These are phyloP conservation scores for Neobulgaria alba DNA, from an alignment of 2,329 filamentous ascomycete species.

Conservation along the genomic window DNA sequence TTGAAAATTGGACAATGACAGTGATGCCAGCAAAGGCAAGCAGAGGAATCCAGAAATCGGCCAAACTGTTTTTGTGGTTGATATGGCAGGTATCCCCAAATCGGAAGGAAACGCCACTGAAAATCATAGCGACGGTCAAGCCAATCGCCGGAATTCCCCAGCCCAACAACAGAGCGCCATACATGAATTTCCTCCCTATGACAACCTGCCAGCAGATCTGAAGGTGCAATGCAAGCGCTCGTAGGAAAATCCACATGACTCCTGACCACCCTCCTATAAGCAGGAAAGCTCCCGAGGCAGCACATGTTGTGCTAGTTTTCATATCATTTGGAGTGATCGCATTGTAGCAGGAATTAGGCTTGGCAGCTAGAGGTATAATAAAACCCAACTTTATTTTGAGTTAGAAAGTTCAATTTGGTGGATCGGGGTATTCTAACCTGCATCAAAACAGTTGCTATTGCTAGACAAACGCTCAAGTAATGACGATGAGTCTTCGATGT, in stretches of 20 bases:
- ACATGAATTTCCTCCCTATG: constrained; percentile 84
- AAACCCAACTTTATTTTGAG: constrained; percentile 61
- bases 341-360: constrained; percentile 78
- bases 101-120: constrained; percentile 89
- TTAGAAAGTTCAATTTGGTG: background rate
- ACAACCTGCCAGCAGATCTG: constrained; percentile 97
- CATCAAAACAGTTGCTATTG: constrained; percentile 67
- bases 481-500: constrained; percentile 86
- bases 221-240: constrained; percentile 84
- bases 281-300: constrained; percentile 78
- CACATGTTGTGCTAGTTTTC: constrained; percentile 72
- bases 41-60: constrained; percentile 84
- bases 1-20: constrained; percentile 72
- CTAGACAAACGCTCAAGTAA: constrained; percentile 84
- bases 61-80: constrained; percentile 76
- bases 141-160: constrained; percentile 78
- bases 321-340: constrained; percentile 90
- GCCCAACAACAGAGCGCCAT: constrained; percentile 67
- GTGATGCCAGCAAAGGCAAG: constrained; percentile 69
- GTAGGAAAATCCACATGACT: constrained; percentile 84
- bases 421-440: constrained; percentile 49
- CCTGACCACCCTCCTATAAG: constrained; percentile 78
- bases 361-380: constrained; percentile 72
- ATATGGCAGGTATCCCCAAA: constrained; percentile 90
- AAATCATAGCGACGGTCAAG: constrained; percentile 64